phyloP scores from a whole-genome alignment of 176 grass and related monocot genomes.

The Aegilops tauschii region DNA sequence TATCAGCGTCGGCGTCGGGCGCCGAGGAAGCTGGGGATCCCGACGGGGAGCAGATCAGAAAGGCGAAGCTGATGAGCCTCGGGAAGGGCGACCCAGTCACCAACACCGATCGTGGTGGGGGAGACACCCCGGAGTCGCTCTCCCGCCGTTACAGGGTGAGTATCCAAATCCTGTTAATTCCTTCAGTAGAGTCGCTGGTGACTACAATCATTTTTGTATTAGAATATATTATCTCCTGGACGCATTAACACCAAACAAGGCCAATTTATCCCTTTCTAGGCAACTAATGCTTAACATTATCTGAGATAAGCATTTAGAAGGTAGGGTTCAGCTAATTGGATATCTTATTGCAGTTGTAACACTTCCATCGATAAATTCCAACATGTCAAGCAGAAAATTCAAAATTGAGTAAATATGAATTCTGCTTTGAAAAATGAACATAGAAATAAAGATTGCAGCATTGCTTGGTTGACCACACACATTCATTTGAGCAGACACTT shows the following conservation, averaged over 20 bases:
- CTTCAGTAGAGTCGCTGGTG: neutral
- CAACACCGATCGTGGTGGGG: constrained; percentile 33
- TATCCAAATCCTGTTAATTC: constrained; percentile 21
- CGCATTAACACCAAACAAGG: neutral
- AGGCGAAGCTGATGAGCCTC: constrained; percentile 74
- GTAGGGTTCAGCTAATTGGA: constrained; percentile 12
- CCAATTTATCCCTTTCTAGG: no score
- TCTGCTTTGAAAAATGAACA: neutral
- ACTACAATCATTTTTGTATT: neutral
- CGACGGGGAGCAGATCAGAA: constrained; percentile 84
- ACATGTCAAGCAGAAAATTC: neutral
- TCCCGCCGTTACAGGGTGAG: constrained; percentile 70
- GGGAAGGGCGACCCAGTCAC: constrained; percentile 38
- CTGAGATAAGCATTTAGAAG: neutral
- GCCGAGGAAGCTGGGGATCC: constrained; percentile 51
- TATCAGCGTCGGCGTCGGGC: constrained; percentile 52
- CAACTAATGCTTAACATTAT: neutral
- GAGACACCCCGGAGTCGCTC: constrained; percentile 56
- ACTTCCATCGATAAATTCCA: neutral
- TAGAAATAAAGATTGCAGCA: neutral
- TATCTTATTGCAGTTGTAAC: neutral
- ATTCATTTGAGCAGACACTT: constrained; percentile 19
- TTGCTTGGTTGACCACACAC: neutral
- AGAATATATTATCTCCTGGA: neutral
- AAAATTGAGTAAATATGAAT: neutral